phyloP scores from a whole-genome alignment of 2,329 filamentous ascomycete species.

The Huntiella savannae region DNA sequence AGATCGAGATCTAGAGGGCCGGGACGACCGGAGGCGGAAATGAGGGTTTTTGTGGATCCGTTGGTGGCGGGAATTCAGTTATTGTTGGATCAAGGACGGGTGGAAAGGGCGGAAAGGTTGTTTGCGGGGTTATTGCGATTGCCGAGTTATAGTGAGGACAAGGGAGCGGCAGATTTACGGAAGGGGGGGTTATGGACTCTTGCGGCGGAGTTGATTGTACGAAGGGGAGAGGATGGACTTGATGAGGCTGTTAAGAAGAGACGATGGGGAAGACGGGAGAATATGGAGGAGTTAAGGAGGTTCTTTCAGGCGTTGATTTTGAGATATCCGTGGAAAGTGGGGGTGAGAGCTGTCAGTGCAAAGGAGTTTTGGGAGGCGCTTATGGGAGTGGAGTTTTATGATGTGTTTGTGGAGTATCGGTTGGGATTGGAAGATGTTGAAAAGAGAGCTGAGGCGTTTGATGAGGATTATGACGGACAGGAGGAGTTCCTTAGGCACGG shows the following conservation, averaged over 20 bases:
- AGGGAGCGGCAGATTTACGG: conserved; percentile 39
- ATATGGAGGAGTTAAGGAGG: conserved; percentile 25
- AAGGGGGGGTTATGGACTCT: conserved; percentile 58
- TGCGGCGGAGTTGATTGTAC: conserved; percentile 67
- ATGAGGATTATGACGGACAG: too few species aligned
- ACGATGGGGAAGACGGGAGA: conserved; percentile 27
- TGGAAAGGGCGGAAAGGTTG: conserved; percentile 7
- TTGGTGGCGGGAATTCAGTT: conserved; percentile 9
- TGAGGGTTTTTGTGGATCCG: conserved; percentile 5
- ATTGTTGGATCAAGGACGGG: conserved; percentile 4
- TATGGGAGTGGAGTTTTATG: conserved; percentile 65
- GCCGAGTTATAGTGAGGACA: conserved; percentile 1
- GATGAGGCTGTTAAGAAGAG: neutral
- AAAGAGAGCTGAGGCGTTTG: neutral
- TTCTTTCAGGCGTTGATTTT: conserved; percentile 68
- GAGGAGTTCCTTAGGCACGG: too few species aligned
- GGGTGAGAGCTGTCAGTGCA: conserved; percentile 25
- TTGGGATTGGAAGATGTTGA: conserved; percentile 16
- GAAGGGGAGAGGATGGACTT: conserved; percentile 16
- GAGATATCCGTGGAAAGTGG: conserved; percentile 51
- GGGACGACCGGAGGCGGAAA: conserved; percentile 4
- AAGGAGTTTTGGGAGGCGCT: conserved; percentile 67
- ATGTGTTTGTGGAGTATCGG: conserved; percentile 42
- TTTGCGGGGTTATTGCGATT: conserved; percentile 7
- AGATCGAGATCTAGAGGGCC: neutral